These are phyloP conservation scores for Sarocladium strictum DNA, from an alignment of 2,329 filamentous ascomycete species.

Conservation along the genomic window DNA sequence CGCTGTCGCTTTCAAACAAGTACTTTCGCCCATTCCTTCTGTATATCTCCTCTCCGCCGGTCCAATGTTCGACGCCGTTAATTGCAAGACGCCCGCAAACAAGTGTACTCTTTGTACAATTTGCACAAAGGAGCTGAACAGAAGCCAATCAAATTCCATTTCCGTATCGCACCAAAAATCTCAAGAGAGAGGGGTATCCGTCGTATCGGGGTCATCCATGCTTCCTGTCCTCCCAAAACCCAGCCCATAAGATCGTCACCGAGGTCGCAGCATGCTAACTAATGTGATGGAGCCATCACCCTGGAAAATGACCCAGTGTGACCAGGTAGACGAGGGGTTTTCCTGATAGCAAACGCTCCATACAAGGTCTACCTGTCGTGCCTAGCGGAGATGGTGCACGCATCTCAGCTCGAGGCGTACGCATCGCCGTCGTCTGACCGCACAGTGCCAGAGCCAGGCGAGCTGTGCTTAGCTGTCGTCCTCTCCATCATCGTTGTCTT, in stretches of 20 bases:
- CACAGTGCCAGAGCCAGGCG: slow-evolving; percentile 11
- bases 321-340: neutral
- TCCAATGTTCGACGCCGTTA: slow-evolving; percentile 2
- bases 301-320: neutral
- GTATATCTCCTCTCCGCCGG: neutral
- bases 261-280: slow-evolving; percentile 3
- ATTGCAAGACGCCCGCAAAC: slow-evolving; percentile 2
- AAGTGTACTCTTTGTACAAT: slow-evolving; percentile 1
- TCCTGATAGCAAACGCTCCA: neutral
- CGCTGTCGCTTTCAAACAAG: slow-evolving; percentile 4
- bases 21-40: neutral
- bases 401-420: too few relatives aligned
- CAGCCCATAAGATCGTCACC: slow-evolving; percentile 16
- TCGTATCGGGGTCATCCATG: slow-evolving; percentile 38
- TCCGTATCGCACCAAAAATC: slow-evolving; percentile 2
- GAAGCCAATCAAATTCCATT: neutral
- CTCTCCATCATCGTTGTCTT: slow-evolving; percentile 38
- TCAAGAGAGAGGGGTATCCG: slow-evolving; percentile 33
- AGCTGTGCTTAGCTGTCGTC: slow-evolving; percentile 31
- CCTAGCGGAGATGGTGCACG: too few relatives aligned
- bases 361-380: too few relatives aligned
- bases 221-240: slow-evolving; percentile 22
- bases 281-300: neutral
- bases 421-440: too few relatives aligned
- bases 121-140: slow-evolving; percentile 2